Evolutionary conservation across 768 basidiomycete genomes (phyloP), one percentile per base, ranked within the genome.

Genomic region (Lepiota subincarnata): DNA sequence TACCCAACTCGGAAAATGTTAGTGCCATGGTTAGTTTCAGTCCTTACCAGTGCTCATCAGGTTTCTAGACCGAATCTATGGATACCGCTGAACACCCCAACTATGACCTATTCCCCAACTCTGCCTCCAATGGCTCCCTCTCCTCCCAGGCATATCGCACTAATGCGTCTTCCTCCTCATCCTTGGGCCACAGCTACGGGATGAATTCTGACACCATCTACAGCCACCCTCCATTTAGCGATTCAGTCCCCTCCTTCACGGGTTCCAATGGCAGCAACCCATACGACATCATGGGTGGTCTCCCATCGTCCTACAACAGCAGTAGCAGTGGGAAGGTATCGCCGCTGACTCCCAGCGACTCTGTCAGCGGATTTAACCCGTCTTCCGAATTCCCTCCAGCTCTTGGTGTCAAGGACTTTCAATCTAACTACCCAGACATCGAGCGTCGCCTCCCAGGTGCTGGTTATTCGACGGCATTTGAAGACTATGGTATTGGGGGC

Each of bases 81-180:
- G 84, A 73, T 55, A 64, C 67, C 58, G 57, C 74, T 46, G 85
- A 87, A 60, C 82, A 85, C 56, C 61, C 77, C 11, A 68, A 70
- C 56, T 90, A 87, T 68, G 81, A 86, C 66, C 67, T 89, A 47
- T 88, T 87, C 68, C 73, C 78, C 53, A 74, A 72, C 65, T 72
- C 76, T 43, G 65, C 69, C 20, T 63, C 62, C 4, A 59, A 64
- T 54, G 56, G 60, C 57, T 70, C 79, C 6, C 82, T 83, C 64
- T 67, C 70, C 46, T 77, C 80, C 41, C 74, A 80, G 55, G 82
- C 86, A 61, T 88, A 88, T 70, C 81, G 84, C 55, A 74, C 83
- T 40, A 86, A 86, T 72, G 83, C 83, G 28, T 84, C 86, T 47
- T 86, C 86, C 0, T 82, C 84, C 19, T 83, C 84, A 6, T 85